phyloP scores from a whole-genome alignment of 2,329 filamentous ascomycete species.

The Ophiobolus disseminans region DNA sequence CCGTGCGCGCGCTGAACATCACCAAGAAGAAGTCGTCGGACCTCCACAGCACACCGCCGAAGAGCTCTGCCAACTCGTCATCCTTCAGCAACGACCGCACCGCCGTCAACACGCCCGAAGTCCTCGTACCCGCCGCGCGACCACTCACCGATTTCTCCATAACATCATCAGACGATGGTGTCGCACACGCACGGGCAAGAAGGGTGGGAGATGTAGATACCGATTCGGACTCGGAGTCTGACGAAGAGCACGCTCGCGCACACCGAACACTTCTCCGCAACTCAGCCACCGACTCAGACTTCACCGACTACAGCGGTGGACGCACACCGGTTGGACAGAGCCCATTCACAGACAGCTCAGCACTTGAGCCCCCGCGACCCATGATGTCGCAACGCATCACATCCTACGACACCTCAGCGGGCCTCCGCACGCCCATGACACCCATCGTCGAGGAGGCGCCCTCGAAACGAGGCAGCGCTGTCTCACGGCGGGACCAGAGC shows the following conservation, averaged over 20 bases:
- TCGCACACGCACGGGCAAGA: slow-evolving; percentile 43
- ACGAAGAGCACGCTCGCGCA: slow-evolving; percentile 45
- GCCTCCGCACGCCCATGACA: slow-evolving; percentile 46
- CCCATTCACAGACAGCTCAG: slow-evolving; percentile 43
- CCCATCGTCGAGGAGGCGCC: slow-evolving; percentile 57
- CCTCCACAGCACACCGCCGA: slow-evolving; percentile 27
- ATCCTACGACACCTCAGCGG: slow-evolving; percentile 37
- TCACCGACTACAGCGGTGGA: slow-evolving; percentile 49
- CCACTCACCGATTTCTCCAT: slow-evolving; percentile 43
- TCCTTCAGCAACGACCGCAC: slow-evolving; percentile 28
- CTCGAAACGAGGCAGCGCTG: slow-evolving; percentile 43
- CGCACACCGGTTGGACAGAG: slow-evolving; percentile 37
- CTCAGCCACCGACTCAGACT: slow-evolving; percentile 34
- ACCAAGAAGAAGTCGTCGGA: slow-evolving; percentile 47
- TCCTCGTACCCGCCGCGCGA: slow-evolving; percentile 31
- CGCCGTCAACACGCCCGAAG: slow-evolving; percentile 32
- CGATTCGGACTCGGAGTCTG: slow-evolving; percentile 38
- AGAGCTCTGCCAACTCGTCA: slow-evolving; percentile 32
- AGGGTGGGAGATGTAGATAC: slow-evolving; percentile 32
- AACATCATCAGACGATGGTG: slow-evolving; percentile 40
- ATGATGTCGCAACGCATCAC: slow-evolving; percentile 39
- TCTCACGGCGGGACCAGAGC: slow-evolving; percentile 40
- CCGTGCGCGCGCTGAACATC: slow-evolving; percentile 56
- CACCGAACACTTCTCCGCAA: slow-evolving; percentile 39
- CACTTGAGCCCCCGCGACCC: slow-evolving; percentile 31